phyloP scores from a whole-genome alignment of 805 yeast species.

The Vanderwaltozyma verrucispora region DNA sequence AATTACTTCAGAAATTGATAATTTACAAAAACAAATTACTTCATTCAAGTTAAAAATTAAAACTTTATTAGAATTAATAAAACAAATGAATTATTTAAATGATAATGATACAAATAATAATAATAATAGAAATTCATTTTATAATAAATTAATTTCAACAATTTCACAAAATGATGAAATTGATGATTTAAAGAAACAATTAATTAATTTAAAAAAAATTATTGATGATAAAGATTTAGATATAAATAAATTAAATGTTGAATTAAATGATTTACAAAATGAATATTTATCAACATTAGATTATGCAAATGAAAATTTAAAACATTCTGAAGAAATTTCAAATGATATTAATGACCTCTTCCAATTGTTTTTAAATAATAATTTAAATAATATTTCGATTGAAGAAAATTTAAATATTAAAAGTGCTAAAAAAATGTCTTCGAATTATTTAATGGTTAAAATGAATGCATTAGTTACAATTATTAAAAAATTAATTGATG shows the following conservation, averaged over 20 bases:
- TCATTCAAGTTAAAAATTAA: conserved; percentile 30
- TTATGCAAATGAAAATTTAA: conserved; percentile 22
- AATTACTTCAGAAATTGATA: conserved; percentile 25
- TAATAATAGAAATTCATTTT: conserved; percentile 11
- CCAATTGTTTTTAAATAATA: conserved; percentile 7
- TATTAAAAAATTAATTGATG: conserved; percentile 9
- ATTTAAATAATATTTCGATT: conserved; percentile 4
- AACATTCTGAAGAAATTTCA: conserved; percentile 19
- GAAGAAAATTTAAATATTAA: conserved; percentile 14
- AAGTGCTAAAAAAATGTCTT: conserved; percentile 15
- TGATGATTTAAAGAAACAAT: conserved; percentile 9
- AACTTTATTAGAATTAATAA: conserved; percentile 26
- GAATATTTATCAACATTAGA: conserved; percentile 21
- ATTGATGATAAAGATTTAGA: conserved; percentile 9
- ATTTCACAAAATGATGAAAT: conserved; percentile 15
- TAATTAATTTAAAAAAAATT: conserved; percentile 4
- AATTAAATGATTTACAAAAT: conserved; percentile 16
- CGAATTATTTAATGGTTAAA: conserved; percentile 21
- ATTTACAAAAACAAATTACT: conserved; percentile 33
- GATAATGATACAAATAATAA: conserved; percentile 3
- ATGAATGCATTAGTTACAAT: conserved; percentile 19
- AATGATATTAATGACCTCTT: conserved; percentile 11
- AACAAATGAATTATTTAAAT: conserved; percentile 11
- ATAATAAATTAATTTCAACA: conserved; percentile 13
- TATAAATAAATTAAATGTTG: conserved; percentile 18